Percentiles rank a stretch among this genome's conserved stretches.
Evolutionary conservation across 768 basidiomycete genomes (phyloP).

Genomic region (Erythrobasidium yunnanense): DNA sequence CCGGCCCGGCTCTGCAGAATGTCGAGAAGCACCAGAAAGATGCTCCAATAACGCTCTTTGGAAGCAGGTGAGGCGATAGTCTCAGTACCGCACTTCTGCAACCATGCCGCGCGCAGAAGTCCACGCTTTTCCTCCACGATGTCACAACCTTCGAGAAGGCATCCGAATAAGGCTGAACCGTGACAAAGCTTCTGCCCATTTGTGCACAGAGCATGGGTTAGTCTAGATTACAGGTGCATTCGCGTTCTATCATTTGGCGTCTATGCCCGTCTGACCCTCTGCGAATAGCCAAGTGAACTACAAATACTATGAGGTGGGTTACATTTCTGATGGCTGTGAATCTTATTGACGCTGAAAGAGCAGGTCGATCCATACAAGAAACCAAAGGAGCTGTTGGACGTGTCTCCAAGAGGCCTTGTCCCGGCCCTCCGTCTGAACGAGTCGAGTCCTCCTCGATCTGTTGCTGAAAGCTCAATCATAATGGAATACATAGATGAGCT

Average conservation of each 20-base stretch:
- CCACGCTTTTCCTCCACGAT: no score
- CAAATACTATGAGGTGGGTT: slow-evolving; percentile 60
- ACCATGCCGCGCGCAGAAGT: background rate
- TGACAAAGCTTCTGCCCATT: slow-evolving; percentile 47
- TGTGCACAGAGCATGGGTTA: slow-evolving; percentile 72
- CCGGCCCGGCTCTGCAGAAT: slow-evolving; percentile 18
- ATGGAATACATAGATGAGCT: slow-evolving; percentile 63
- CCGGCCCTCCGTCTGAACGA: slow-evolving; percentile 49
- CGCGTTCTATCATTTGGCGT: no score
- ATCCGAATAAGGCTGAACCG: no score
- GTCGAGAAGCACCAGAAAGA: background rate
- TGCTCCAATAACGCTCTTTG: slow-evolving; percentile 20
- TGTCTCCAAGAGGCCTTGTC: slow-evolving; percentile 72
- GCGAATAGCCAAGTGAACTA: slow-evolving; percentile 63
- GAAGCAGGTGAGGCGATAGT: no score
- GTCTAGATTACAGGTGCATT: slow-evolving; percentile 62
- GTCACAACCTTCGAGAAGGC: no score
- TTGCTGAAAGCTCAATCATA: slow-evolving; percentile 65
- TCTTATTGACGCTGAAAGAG: no score
- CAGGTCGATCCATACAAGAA: slow-evolving; percentile 29
- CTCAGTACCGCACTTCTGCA: slow-evolving; percentile 10
- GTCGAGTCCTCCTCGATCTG: slow-evolving; percentile 43
- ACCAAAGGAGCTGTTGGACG: slow-evolving; percentile 62
- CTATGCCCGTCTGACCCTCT: no score
- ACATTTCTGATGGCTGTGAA: background rate